Evolutionary conservation across 768 basidiomycete genomes (phyloP).

Genomic region (Lactarius sp.): DNA sequence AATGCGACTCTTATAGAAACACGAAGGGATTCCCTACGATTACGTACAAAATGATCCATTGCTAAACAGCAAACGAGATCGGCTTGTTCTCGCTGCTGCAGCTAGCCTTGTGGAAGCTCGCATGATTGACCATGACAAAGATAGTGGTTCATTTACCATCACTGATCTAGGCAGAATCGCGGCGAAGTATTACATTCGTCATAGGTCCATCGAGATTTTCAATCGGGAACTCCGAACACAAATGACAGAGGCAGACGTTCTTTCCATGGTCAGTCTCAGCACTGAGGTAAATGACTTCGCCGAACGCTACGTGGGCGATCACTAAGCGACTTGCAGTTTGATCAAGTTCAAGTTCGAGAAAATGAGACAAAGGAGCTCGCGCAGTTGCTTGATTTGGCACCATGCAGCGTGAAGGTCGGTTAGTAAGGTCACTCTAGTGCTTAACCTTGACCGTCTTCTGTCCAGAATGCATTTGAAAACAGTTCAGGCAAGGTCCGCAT

Average conservation of each 20-base stretch:
- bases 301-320: background rate
- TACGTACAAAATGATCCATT: constrained; percentile 64
- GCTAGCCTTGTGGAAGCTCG: constrained; percentile 56
- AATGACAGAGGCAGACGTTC: constrained; percentile 92
- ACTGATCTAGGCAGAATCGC: constrained; percentile 96
- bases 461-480: constrained; percentile 16
- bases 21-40: constrained; percentile 68
- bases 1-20: constrained; percentile 5
- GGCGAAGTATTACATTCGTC: constrained; percentile 91
- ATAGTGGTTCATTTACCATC: constrained; percentile 54
- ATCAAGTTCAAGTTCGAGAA: constrained; percentile 92
- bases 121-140: constrained; percentile 78
- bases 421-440: constrained; percentile 57
- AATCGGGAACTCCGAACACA: constrained; percentile 66
- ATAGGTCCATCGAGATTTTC: constrained; percentile 84
- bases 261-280: constrained; percentile 81
- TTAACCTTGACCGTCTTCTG: background rate
- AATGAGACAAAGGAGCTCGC: constrained; percentile 83
- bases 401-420: constrained; percentile 51
- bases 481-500: constrained; percentile 15
- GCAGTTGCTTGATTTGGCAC: constrained; percentile 57
- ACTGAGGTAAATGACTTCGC: constrained; percentile 62
- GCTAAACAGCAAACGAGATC: constrained; percentile 62
- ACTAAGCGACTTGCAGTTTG: constrained; percentile 52
- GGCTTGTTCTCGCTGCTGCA: constrained; percentile 65